Conservation (phyloP, 371 early-diverging fungal species). For the Blakeslea trispora region DNA sequence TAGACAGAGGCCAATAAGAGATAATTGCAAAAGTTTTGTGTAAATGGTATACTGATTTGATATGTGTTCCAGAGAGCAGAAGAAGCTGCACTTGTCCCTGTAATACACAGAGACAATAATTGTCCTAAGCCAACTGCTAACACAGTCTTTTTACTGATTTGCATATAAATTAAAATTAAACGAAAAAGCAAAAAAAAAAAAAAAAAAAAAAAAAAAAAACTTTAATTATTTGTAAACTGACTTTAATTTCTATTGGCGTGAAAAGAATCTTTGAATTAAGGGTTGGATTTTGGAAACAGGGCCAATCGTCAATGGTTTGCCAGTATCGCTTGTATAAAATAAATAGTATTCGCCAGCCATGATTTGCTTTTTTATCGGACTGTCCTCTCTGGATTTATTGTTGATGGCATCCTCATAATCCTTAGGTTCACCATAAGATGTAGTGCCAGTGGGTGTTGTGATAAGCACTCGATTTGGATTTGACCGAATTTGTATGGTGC, state of each 20-base stretch:
- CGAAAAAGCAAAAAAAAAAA: slow-evolving; percentile 1
- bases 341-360: slow-evolving; percentile 6
- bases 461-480: slow-evolving; percentile 23
- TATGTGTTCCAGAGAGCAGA: slow-evolving; percentile 46
- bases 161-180: neutral
- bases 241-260: neutral
- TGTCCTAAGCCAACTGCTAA: slow-evolving; percentile 35
- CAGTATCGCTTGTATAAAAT: slow-evolving; percentile 11
- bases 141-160: slow-evolving; percentile 3
- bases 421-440: slow-evolving; percentile 17
- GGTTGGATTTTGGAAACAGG: slow-evolving; percentile 21
- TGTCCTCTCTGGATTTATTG: neutral
- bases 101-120: slow-evolving; percentile 46
- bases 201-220: neutral
- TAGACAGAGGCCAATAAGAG: slow-evolving; percentile 31
- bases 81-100: slow-evolving; percentile 44
- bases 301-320: slow-evolving; percentile 11
- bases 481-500: slow-evolving; percentile 3
- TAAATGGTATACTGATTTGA: slow-evolving; percentile 41
- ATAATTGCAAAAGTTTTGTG: slow-evolving; percentile 42
- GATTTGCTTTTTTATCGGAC: slow-evolving; percentile 10
- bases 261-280: slow-evolving; percentile 17
- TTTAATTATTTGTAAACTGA: slow-evolving; percentile 1
- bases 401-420: slow-evolving; percentile 27
- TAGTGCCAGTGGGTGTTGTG: neutral